Base-by-base conservation (phyloP, 2,329 filamentous ascomycete genomes). In the Aspergillus fischeri region DNA sequence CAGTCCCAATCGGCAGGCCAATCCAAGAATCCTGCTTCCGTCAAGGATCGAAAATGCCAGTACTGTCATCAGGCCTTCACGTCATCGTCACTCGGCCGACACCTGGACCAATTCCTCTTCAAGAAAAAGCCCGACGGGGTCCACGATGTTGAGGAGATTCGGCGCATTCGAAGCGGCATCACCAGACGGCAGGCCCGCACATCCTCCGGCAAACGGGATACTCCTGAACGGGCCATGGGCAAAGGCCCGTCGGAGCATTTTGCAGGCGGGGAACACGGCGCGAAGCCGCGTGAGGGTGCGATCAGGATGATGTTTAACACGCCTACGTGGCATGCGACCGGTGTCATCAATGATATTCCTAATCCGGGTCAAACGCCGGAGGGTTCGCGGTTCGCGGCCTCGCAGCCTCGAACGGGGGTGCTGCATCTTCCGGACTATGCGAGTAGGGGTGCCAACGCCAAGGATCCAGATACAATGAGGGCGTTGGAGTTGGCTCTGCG, bases 101-200 rank as follows among this genome's bases (percentile, higher is more conserved):
- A 97, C 75, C 86, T 97, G 64, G 93, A 97, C 73, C 84, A 96
- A 42, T 97, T 95, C 74, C 92, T 97, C 68, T 92, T 92, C 70
- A 88, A 92, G 58, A 95, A 92, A 78, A 97, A 97, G 73, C 91
- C 93, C 1, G 93, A 97, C 75, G 92, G 92, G 51, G 78, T 96
- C 49, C 93, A 97, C 75, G 83, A 96, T 77, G 90, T 97, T 57
- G 90, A 93, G 7, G 90, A 91, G 73, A 97, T 97, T 67, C 84
- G 85, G 64, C 90, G 89, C 74, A 79, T 96, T 67, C 86, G 93
- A 53, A 90, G 91, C 48, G 84, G 86, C 60, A 96, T 97, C 73
- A 97, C 93, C 27, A 83, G 93, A 62, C 83, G 93, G 58, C 91
- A 96, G 71, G 87, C 91, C 2, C 84, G 90, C 66, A 85, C 83